A percentile compares a stretch with the other conserved stretches of the same genome.
These are phyloP conservation scores for Colletotrichum salicis DNA, from an alignment of 2,329 filamentous ascomycete genomes.

Conservation along the genomic window DNA sequence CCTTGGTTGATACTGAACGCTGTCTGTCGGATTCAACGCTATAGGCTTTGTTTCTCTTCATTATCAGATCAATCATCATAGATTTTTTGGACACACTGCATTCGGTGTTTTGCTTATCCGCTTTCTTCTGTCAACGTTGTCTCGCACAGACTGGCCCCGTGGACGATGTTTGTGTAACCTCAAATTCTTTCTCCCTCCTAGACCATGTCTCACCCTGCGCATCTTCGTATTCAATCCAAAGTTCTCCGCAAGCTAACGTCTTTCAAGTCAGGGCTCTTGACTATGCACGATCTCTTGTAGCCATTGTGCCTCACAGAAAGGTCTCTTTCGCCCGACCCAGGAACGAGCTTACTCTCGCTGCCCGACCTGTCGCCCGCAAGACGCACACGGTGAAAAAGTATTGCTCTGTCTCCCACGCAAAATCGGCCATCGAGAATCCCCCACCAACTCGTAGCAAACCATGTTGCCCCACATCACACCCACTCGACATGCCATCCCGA, in stretches of 20 bases:
- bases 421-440: slow-evolving; percentile 3
- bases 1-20: not conserved
- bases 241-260: not conserved
- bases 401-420: not conserved
- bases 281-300: not conserved
- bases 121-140: slow-evolving; percentile 17
- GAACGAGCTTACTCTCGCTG: not conserved
- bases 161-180: slow-evolving; percentile 11
- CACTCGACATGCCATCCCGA: slow-evolving; percentile 1
- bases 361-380: not conserved
- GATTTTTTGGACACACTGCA: not conserved
- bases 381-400: not conserved
- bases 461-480: slow-evolving; percentile 8
- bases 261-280: not conserved
- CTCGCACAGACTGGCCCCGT: not conserved
- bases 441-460: slow-evolving; percentile 15
- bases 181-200: slow-evolving; percentile 6
- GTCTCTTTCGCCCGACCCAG: slow-evolving; percentile 2
- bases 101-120: not conserved
- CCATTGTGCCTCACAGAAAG: not conserved
- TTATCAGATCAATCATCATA: not conserved
- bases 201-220: not conserved
- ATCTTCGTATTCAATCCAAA: slow-evolving; percentile 15
- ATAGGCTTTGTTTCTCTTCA: not conserved
- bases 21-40: not conserved